Conservation (phyloP, 1,284 basidiomycete species). For the Ustilago hordei region DNA sequence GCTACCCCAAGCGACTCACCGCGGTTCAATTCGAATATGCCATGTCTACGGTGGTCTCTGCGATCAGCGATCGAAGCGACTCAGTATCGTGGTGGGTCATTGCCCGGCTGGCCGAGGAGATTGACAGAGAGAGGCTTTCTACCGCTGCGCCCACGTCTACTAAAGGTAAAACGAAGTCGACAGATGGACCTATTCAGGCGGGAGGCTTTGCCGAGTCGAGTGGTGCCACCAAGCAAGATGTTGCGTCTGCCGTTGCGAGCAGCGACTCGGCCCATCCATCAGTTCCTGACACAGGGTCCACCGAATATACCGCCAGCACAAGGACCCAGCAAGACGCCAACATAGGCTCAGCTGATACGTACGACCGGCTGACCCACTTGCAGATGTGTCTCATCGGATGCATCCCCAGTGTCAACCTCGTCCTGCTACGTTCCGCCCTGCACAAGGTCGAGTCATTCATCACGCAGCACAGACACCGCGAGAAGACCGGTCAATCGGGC, state of each 20-base stretch:
- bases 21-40: conserved; percentile 59
- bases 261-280: conserved; percentile 27
- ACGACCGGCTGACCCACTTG: conserved; percentile 37
- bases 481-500: neutral
- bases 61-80: conserved; percentile 61
- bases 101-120: conserved; percentile 45
- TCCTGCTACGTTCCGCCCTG: conserved; percentile 62
- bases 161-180: neutral
- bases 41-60: conserved; percentile 57
- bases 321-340: neutral
- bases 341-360: conserved; percentile 8
- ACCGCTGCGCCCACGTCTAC: neutral
- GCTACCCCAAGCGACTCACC: conserved; percentile 45
- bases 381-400: conserved; percentile 54
- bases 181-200: conserved; percentile 5
- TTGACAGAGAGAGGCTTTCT: conserved; percentile 35
- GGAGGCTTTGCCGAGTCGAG: conserved; percentile 26
- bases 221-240: conserved; percentile 21
- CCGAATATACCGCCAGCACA: neutral
- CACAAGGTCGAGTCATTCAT: conserved; percentile 54
- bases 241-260: conserved; percentile 12
- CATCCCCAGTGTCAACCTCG: conserved; percentile 64
- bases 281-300: neutral
- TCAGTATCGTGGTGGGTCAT: conserved; percentile 64
- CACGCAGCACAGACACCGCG: conserved; percentile 22